These are phyloP conservation scores for Sphaerulina populicola DNA, from an alignment of 2,329 filamentous ascomycete genomes.

Conservation along the genomic window DNA sequence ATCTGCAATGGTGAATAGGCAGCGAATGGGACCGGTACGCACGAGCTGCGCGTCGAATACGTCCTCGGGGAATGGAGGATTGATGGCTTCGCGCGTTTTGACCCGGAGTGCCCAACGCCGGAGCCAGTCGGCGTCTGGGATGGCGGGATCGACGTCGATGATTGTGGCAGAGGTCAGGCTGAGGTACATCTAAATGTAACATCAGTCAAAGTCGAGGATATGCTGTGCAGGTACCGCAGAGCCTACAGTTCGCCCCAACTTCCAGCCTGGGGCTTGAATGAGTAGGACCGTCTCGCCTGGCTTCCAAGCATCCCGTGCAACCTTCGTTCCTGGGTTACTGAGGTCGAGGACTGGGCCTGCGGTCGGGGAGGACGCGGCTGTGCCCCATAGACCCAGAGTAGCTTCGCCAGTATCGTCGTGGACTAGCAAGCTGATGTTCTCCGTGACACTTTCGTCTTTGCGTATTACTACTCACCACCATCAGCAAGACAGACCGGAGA, in stretches of 20 bases:
- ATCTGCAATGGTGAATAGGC: constrained; percentile 40
- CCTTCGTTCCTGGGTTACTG: background rate
- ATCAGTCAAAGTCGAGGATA: constrained; percentile 2
- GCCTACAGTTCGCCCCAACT: constrained; percentile 27
- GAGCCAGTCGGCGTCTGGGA: constrained; percentile 48
- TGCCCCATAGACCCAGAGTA: constrained; percentile 48
- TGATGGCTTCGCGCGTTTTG: constrained; percentile 45
- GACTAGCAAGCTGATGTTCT: constrained; percentile 45
- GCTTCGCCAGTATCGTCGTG: constrained; percentile 52
- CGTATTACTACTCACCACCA: constrained; percentile 36
- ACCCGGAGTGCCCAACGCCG: constrained; percentile 43
- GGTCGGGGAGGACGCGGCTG: constrained; percentile 34
- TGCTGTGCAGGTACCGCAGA: background rate
- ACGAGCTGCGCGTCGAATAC: constrained; percentile 27
- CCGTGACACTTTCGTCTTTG: constrained; percentile 40
- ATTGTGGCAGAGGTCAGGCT: constrained; percentile 40
- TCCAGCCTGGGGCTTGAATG: constrained; percentile 28
- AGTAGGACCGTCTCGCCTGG: constrained; percentile 29
- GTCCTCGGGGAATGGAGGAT: constrained; percentile 40
- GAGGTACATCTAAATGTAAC: constrained; percentile 24
- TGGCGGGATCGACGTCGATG: constrained; percentile 49
- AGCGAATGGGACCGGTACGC: constrained; percentile 23
- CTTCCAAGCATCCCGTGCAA: constrained; percentile 21
- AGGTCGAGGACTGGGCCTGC: constrained; percentile 1
- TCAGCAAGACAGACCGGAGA: background rate